Percentiles rank a stretch among this genome's conserved stretches.
Evolutionary conservation across 768 basidiomycete genomes (phyloP).

Genomic region (Podaxis sp.): DNA sequence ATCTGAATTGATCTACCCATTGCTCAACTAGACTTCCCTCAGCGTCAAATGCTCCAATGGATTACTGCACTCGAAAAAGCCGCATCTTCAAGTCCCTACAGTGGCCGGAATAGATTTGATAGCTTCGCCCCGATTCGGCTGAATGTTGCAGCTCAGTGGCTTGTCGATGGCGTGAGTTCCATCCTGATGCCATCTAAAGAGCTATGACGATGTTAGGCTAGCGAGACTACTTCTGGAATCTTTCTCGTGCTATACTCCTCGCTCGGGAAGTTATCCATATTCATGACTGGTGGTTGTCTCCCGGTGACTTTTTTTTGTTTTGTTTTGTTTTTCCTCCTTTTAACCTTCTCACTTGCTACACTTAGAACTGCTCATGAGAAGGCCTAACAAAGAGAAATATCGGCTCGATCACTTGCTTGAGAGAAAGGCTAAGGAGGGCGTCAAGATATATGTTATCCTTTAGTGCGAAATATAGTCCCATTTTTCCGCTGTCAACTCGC

Average conservation of each 20-base stretch:
- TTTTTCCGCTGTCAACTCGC: slow-evolving; percentile 8
- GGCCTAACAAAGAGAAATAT: slow-evolving; percentile 83
- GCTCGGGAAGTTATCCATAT: slow-evolving; percentile 90
- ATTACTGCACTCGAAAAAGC: slow-evolving; percentile 87
- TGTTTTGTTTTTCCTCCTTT: not conserved
- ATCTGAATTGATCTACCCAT: not conserved
- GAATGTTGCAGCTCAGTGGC: slow-evolving; percentile 96
- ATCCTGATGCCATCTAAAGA: not conserved
- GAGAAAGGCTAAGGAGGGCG: slow-evolving; percentile 91
- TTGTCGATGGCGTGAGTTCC: slow-evolving; percentile 86
- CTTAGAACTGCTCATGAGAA: slow-evolving; percentile 79
- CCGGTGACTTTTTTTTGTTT: slow-evolving; percentile 44
- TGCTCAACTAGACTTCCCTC: not conserved
- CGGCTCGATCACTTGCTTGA: slow-evolving; percentile 84
- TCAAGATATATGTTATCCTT: slow-evolving; percentile 93
- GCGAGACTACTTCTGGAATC: slow-evolving; percentile 98
- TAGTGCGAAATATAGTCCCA: slow-evolving; percentile 54
- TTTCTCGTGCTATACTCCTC: slow-evolving; percentile 86
- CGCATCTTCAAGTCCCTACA: slow-evolving; percentile 74
- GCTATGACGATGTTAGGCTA: slow-evolving; percentile 27
- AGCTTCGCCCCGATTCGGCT: slow-evolving; percentile 91
- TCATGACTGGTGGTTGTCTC: slow-evolving; percentile 98
- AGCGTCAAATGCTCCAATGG: slow-evolving; percentile 98
- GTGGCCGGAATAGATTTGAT: slow-evolving; percentile 81
- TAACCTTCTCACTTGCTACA: not conserved